Evolutionary conservation across 441 rosid genomes (phyloP), one percentile per base, ranked within the genome.

Genomic region (Eruca vesicaria): DNA sequence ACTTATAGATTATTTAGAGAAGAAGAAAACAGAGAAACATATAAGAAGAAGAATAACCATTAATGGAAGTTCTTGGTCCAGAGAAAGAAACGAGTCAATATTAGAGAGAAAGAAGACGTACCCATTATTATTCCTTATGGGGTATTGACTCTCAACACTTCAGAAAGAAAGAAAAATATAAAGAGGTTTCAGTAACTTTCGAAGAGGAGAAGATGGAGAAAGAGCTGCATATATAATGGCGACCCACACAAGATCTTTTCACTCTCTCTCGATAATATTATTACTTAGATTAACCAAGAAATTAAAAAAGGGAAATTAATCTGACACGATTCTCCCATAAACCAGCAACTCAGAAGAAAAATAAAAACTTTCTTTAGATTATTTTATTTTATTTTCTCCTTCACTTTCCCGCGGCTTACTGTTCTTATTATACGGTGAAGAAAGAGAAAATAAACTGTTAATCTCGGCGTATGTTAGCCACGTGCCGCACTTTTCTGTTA

Each of bases 251-350:
- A 71, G 79, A 82, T 71, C 69, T 55, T 68, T 59, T 50, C 75
- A 64, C 72, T 33, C 66, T 33, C 66, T 57, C 18, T 33, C 26
- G 28, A 20, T 1, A 68, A 31, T 75, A 45, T 75, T 62, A 58
- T 55, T 69, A 66, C 36, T 35, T 43, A 35, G 50, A 20, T 38
- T 68, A 43, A 52, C 5, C 52, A 23, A 60, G 12, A 2, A 70
- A 69, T 69, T 41, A 64, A 66, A 45, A 61, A 23, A 68, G 52
- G 50, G 77, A 79, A 31, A 71, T 72, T 74, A 82, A 77, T 86
- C 88, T 88, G 90, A 88, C 93, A 88, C 84, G 80, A 87, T 85
- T 82, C 84, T 87, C 90, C 89, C 85, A 88, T 63, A 79, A 87
- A 82, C 86, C 88, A 84, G 89, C 87, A 80, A 81, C 81, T 81